phyloP scores from a whole-genome alignment of 768 basidiomycete genomes.

The Boletus speciosus region DNA sequence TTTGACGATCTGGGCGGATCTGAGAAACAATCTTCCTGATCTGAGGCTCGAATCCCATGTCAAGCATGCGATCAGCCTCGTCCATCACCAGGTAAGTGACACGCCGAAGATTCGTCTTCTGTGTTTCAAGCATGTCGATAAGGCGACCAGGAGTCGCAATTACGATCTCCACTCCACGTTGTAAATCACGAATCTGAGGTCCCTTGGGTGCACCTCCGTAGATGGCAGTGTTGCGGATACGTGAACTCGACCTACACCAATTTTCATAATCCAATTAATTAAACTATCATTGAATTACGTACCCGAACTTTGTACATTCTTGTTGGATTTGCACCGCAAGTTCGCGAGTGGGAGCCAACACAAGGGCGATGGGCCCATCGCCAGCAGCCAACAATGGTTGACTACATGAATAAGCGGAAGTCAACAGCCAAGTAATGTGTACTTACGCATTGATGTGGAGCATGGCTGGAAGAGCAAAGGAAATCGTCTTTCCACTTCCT shows the following conservation, averaged over 20 bases:
- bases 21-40: slow-evolving; percentile 97
- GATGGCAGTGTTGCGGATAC: slow-evolving; percentile 97
- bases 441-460: slow-evolving; percentile 98
- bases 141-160: slow-evolving; percentile 99
- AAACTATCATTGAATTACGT: slow-evolving; percentile 21
- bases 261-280: slow-evolving; percentile 2
- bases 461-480: slow-evolving; percentile 98
- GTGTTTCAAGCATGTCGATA: slow-evolving; percentile 97
- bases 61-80: slow-evolving; percentile 99
- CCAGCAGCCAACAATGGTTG: slow-evolving; percentile 92
- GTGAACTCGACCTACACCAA: slow-evolving; percentile 68
- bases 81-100: slow-evolving; percentile 99
- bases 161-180: slow-evolving; percentile 95
- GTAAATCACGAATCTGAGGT: slow-evolving; percentile 95
- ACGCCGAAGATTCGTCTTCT: slow-evolving; percentile 94
- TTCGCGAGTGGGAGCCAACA: slow-evolving; percentile 96
- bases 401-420: slow-evolving; percentile 35
- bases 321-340: slow-evolving; percentile 98
- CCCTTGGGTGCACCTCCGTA: slow-evolving; percentile 99
- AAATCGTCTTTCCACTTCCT: slow-evolving; percentile 97
- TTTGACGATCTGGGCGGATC: slow-evolving; percentile 97
- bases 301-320: slow-evolving; percentile 98
- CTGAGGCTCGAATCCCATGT: slow-evolving; percentile 99
- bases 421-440: background rate
- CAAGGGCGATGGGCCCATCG: slow-evolving; percentile 95